phyloP scores from a whole-genome alignment of 805 yeast species.

The Wilhelminamyces savonicus region DNA sequence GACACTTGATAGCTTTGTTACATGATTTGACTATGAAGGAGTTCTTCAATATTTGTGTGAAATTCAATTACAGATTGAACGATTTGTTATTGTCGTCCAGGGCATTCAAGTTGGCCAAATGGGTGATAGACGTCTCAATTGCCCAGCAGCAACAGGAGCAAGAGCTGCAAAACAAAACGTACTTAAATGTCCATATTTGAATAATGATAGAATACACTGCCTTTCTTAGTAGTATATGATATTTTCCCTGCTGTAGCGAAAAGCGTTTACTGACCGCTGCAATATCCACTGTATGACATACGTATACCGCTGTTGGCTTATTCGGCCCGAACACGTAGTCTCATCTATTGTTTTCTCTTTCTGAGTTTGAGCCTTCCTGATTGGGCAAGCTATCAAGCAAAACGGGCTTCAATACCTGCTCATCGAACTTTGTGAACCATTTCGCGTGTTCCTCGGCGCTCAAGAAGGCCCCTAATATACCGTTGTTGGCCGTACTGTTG shows the following conservation, averaged over 20 bases:
- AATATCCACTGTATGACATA: too few species aligned
- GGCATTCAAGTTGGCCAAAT: slow-evolving; percentile 62
- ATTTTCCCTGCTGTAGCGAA: too few species aligned
- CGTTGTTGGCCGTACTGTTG: slow-evolving; percentile 11
- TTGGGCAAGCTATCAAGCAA: slow-evolving; percentile 57
- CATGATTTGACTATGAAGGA: slow-evolving; percentile 62
- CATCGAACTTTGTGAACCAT: slow-evolving; percentile 94
- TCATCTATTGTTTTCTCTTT: background rate
- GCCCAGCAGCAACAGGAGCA: slow-evolving; percentile 36
- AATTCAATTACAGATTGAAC: slow-evolving; percentile 56
- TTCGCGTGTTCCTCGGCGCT: slow-evolving; percentile 68
- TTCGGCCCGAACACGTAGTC: too few species aligned
- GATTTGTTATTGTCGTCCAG: slow-evolving; percentile 59
- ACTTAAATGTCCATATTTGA: too few species aligned
- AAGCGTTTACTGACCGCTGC: too few species aligned
- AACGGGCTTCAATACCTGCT: slow-evolving; percentile 88
- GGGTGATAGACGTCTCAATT: slow-evolving; percentile 63
- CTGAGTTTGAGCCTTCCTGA: slow-evolving; percentile 4
- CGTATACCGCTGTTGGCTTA: too few species aligned
- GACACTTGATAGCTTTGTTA: slow-evolving; percentile 45
- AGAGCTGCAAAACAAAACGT: too few species aligned
- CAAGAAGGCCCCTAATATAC: slow-evolving; percentile 35
- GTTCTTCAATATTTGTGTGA: slow-evolving; percentile 58
- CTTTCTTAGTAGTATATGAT: too few species aligned
- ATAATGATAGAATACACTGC: too few species aligned